Conservation (phyloP, 495 filamentous ascomycete species). For the Penicillium coffeae region DNA sequence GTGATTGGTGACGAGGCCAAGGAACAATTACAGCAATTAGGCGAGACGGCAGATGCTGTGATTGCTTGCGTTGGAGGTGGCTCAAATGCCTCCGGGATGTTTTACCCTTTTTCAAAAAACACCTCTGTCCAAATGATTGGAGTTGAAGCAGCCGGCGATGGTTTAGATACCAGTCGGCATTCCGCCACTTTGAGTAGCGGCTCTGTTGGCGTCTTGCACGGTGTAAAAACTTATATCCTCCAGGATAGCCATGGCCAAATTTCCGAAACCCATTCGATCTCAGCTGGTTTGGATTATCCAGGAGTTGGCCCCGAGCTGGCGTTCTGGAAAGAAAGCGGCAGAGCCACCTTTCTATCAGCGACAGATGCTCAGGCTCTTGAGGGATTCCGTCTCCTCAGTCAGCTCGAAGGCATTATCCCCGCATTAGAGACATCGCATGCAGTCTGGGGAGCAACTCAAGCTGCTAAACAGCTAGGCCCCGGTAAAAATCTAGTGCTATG, state of each 20-base stretch:
- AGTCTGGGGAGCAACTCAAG: slow-evolving; percentile 78
- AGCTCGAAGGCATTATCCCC: slow-evolving; percentile 92
- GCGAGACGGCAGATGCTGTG: slow-evolving; percentile 90
- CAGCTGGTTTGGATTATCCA: slow-evolving; percentile 91
- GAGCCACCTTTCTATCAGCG: slow-evolving; percentile 86
- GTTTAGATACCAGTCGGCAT: slow-evolving; percentile 74
- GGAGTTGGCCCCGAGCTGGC: slow-evolving; percentile 89
- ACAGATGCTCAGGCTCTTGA: slow-evolving; percentile 85
- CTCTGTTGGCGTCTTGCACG: slow-evolving; percentile 86
- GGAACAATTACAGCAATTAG: slow-evolving; percentile 75
- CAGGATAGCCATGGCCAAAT: slow-evolving; percentile 90
- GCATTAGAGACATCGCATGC: slow-evolving; percentile 90
- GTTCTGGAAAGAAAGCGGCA: slow-evolving; percentile 79
- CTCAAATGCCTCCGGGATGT: slow-evolving; percentile 89
- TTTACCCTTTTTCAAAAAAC: slow-evolving; percentile 91
- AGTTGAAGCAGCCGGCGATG: slow-evolving; percentile 61
- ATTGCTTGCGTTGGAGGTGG: slow-evolving; percentile 96
- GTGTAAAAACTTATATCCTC: slow-evolving; percentile 88
- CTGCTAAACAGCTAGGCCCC: slow-evolving; percentile 84
- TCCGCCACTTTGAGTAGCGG: slow-evolving; percentile 81
- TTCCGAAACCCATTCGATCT: slow-evolving; percentile 85
- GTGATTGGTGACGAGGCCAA: slow-evolving; percentile 93
- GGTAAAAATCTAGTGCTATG: slow-evolving; percentile 88
- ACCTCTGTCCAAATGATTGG: slow-evolving; percentile 80
- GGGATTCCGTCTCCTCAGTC: slow-evolving; percentile 73